phyloP scores from a whole-genome alignment of 2,329 filamentous ascomycete genomes.

The Ophiosphaerella korrae region DNA sequence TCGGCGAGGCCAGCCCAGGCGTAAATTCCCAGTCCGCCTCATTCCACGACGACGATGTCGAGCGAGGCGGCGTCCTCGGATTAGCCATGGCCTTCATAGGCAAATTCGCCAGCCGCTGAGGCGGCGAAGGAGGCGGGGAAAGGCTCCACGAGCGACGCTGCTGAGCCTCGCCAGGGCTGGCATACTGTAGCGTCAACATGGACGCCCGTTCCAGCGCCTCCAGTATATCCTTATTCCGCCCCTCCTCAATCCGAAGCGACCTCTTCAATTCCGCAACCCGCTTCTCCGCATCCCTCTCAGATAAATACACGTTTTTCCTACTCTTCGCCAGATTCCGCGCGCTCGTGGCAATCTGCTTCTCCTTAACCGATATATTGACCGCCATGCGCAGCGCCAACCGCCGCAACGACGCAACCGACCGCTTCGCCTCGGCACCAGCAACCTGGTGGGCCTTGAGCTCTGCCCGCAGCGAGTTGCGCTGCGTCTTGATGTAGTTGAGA shows the following conservation, averaged over 20 bases:
- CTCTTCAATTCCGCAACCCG: constrained; percentile 40
- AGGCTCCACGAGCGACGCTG: constrained; percentile 28
- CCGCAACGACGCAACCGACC: constrained; percentile 41
- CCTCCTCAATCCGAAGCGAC: constrained; percentile 40
- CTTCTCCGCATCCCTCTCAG: constrained; percentile 39
- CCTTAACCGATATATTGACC: constrained; percentile 47
- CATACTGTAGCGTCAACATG: constrained; percentile 45
- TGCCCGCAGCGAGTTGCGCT: constrained; percentile 39
- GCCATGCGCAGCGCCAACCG: constrained; percentile 47
- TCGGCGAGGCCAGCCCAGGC: constrained; percentile 17
- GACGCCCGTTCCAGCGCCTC: constrained; percentile 44
- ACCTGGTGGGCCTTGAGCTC: constrained; percentile 42
- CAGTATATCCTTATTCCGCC: constrained; percentile 45
- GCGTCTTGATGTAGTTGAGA: constrained; percentile 42
- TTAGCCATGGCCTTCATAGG: constrained; percentile 15
- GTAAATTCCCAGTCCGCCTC: constrained; percentile 27
- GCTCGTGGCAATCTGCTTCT: constrained; percentile 43
- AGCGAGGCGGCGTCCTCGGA: constrained; percentile 32
- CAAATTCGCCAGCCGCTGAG: constrained; percentile 25
- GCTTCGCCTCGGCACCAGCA: constrained; percentile 41
- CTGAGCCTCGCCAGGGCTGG: constrained; percentile 24
- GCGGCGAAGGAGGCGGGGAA: constrained; percentile 42
- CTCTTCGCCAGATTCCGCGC: constrained; percentile 39
- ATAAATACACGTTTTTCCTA: constrained; percentile 39
- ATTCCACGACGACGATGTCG: constrained; percentile 29